Base-by-base conservation (phyloP, 805 yeast species). In the Metschnikowia lachancei region DNA sequence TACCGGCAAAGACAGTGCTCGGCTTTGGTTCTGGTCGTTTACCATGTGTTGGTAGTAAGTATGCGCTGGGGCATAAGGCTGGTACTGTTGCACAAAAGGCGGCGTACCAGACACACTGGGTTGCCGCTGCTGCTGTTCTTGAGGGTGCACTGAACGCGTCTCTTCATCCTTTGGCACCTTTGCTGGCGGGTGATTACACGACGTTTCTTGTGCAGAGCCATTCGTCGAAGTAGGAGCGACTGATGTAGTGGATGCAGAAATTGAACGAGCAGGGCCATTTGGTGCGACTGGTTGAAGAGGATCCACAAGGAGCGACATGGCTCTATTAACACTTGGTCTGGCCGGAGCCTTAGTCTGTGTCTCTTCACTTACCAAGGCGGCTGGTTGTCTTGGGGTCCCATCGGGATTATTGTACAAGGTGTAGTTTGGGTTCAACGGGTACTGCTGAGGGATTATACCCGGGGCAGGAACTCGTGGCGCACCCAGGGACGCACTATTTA, bases 261-360 rank as follows among this genome's bases (percentile, higher is more conserved):
- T 16, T 20, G 14, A 12, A 30, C 32, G 40, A 12, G 18, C n/a
- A 20, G 38, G 3, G n/a, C 19, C 38, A n/a, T 19, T 35, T n/a
- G 17, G 35, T 4, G 45, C 18, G 11, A 34, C 39, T 6, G 69
- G 68, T 49, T 64, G 71, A 36, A 65, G 59, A 4, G 72, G 71
- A 48, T 66, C 71, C 63, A 64, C 71, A 50, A 59, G 65, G 16
- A 73, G 66, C 12, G 78, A 72, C 29, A 64, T 59, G 49, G 74
- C 73, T 37, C 78, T 63, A 11, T 66, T 58, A 40, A 60, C 17
- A 45, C 40, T 31, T 33, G 53, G 47, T 14, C 43, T 20, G 17
- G 30, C 36, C 3, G 18, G 13, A 10, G 39, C 10, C 11, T 33
- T 33, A 3, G 28, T 35, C 19, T 35, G 37, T 36, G 46, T 35